These are phyloP conservation scores for Talaromyces pinophilus DNA, from an alignment of 2,329 filamentous ascomycete species.

Conservation along the genomic window DNA sequence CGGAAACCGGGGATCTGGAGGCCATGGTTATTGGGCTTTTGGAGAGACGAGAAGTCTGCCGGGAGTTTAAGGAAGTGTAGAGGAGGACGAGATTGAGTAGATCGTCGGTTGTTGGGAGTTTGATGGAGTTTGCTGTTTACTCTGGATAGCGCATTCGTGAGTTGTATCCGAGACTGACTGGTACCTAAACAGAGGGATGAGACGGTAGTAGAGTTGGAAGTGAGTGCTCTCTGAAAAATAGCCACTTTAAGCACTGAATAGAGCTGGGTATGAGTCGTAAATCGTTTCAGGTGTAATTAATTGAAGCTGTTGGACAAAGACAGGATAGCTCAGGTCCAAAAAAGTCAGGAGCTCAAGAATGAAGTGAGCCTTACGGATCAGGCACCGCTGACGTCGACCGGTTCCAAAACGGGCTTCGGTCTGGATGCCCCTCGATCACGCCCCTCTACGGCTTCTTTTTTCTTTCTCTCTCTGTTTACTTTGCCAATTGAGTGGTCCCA, in stretches of 20 bases:
- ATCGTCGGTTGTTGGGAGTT: background rate
- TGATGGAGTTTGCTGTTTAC: background rate
- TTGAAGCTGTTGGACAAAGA: background rate
- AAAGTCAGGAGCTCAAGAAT: conserved; percentile 35
- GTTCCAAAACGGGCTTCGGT: conserved; percentile 31
- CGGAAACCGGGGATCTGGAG: conserved; percentile 35
- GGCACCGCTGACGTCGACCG: conserved; percentile 37
- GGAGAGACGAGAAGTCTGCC: background rate
- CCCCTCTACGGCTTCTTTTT: conserved; percentile 13
- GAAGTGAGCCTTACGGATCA: conserved; percentile 18
- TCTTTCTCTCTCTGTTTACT: conserved; percentile 20
- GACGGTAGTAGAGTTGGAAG: no score
- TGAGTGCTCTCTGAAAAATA: background rate
- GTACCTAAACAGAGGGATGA: background rate
- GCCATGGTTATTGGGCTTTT: conserved; percentile 33
- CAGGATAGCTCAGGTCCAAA: background rate
- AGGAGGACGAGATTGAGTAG: background rate
- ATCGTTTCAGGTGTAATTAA: background rate
- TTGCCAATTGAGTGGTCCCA: conserved; percentile 6
- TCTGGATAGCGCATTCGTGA: background rate
- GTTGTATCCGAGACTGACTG: background rate
- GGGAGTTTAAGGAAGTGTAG: background rate
- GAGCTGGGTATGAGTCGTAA: background rate
- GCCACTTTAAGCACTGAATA: background rate
- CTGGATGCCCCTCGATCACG: conserved; percentile 23